Evolutionary conservation across 129 eudicot genomes (phyloP), one percentile per base, ranked within the genome.

Genomic region (Flaveria robusta): DNA sequence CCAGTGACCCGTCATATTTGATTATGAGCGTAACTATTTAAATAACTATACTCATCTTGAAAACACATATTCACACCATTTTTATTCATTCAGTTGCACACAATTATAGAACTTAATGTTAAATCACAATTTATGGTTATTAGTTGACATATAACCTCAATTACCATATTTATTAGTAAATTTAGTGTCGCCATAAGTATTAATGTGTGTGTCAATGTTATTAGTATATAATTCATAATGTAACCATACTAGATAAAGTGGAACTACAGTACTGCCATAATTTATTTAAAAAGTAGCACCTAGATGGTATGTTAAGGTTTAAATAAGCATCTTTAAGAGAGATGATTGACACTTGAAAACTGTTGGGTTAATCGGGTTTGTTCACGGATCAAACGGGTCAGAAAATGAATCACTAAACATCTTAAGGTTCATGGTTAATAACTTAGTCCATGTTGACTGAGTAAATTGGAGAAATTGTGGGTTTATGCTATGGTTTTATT

Each of bases 321-420:
- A n/a, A 52, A 4, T 7, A 56, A 22, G 29, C 64, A 22, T 56
- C 29, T 19, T 9, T 22, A 5, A 31, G 42, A 62, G 67, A 29
- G 19, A 62, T 62, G 18, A 62, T 42, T 27, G 67, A 41, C 41
- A 12, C 41, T 26, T 60, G 39, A 24, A 27, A 29, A 45, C n/a
- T n/a, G n/a, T n/a, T 16, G 16, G 31, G 26, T 15, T 0, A 18
- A 39, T 55, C 3, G 39, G 0, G 9, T 31, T 54, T 55, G n/a
- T n/a, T 55, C 37, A 12, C 52, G 1, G 6, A 52, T 34, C 55
- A 55, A 49, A 63, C 1, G 63, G 43, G 24, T 39, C 19, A 51
- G 41, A 56, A 66, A 12, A 74, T 51, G 69, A 79, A 93, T 97
- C 96, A n/a, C n/a, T n/a, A n/a, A n/a, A n/a, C n/a, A n/a, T n/a